Conservation (phyloP, 352 stramenopile species). For the Phytopythium aichiense region DNA sequence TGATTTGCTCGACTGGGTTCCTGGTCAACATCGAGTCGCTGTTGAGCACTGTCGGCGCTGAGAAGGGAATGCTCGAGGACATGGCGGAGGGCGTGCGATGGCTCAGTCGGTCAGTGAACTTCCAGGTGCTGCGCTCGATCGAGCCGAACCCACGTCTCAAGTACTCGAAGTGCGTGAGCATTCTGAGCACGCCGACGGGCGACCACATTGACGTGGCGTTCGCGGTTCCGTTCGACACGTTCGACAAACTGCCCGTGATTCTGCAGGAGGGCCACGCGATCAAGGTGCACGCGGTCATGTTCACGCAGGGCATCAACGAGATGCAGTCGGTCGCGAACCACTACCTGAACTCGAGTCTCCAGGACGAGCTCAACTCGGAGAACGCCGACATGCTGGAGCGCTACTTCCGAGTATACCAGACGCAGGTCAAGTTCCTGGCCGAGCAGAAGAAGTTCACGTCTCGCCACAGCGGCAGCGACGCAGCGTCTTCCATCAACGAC, state of each 20-base stretch:
- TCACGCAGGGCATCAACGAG: slow-evolving; percentile 93
- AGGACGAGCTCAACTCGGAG: slow-evolving; percentile 85
- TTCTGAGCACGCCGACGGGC: slow-evolving; percentile 45
- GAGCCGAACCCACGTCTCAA: slow-evolving; percentile 46
- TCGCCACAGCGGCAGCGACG: slow-evolving; percentile 15
- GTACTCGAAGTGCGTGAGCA: slow-evolving; percentile 74
- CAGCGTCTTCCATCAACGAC: slow-evolving; percentile 11
- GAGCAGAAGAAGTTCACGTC: slow-evolving; percentile 10
- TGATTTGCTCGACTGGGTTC: slow-evolving; percentile 76
- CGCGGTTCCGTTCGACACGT: slow-evolving; percentile 52
- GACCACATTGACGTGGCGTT: slow-evolving; percentile 70
- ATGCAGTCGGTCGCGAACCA: slow-evolving; percentile 91
- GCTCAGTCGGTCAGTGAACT: slow-evolving; percentile 73
- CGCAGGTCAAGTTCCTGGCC: slow-evolving; percentile 35
- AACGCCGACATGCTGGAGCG: slow-evolving; percentile 59
- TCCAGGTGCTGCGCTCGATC: slow-evolving; percentile 66
- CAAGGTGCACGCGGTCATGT: slow-evolving; percentile 77
- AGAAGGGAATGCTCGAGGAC: slow-evolving; percentile 96
- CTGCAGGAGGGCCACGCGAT: slow-evolving; percentile 64
- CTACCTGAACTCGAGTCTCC: slow-evolving; percentile 73
- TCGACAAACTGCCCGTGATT: slow-evolving; percentile 48
- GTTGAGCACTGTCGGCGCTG: slow-evolving; percentile 90
- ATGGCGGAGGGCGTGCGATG: slow-evolving; percentile 85
- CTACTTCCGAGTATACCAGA: slow-evolving; percentile 80
- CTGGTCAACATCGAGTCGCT: slow-evolving; percentile 94